Evolutionary conservation across 805 yeast species (phyloP).

Genomic region (Kodamaea fukazawae): DNA sequence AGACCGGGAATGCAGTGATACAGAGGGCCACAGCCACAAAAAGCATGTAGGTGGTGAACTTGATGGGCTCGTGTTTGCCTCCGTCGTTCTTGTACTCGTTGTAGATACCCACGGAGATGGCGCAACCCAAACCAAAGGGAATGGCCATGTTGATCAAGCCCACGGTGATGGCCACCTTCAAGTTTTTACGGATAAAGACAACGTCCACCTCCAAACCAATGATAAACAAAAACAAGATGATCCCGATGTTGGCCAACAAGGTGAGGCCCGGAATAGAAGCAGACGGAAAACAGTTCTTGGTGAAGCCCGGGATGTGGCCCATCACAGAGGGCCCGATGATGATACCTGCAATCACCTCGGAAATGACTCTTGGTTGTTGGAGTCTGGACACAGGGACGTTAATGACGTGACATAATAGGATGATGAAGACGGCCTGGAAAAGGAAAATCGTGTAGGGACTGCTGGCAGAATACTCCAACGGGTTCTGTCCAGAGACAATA

Average conservation of each 20-base stretch:
- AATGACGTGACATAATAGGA: constrained; percentile 55
- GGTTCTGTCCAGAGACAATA: constrained; percentile 68
- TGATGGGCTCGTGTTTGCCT: constrained; percentile 29
- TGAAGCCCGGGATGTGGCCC: constrained; percentile 69
- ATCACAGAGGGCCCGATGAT: constrained; percentile 72
- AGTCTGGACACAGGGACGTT: constrained; percentile 59
- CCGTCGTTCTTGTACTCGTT: constrained; percentile 39
- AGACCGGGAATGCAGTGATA: constrained; percentile 82
- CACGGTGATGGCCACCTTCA: constrained; percentile 61
- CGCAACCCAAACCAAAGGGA: constrained; percentile 79
- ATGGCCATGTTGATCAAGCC: constrained; percentile 71
- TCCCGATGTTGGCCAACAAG: constrained; percentile 70
- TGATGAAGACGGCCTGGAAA: constrained; percentile 64
- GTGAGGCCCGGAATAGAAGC: constrained; percentile 63
- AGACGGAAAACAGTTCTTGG: constrained; percentile 60
- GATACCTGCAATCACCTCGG: constrained; percentile 78
- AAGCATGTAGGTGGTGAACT: constrained; percentile 73
- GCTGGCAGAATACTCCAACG: constrained; percentile 54
- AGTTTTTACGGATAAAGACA: constrained; percentile 57
- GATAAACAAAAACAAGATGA: constrained; percentile 69
- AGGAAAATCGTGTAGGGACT: constrained; percentile 68
- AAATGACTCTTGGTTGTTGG: constrained; percentile 77
- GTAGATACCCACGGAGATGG: constrained; percentile 65
- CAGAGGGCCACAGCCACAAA: constrained; percentile 82
- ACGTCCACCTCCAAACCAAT: constrained; percentile 80